Evolutionary conservation across 1,284 basidiomycete genomes (phyloP).

Genomic region (Ganoderma multipileum): DNA sequence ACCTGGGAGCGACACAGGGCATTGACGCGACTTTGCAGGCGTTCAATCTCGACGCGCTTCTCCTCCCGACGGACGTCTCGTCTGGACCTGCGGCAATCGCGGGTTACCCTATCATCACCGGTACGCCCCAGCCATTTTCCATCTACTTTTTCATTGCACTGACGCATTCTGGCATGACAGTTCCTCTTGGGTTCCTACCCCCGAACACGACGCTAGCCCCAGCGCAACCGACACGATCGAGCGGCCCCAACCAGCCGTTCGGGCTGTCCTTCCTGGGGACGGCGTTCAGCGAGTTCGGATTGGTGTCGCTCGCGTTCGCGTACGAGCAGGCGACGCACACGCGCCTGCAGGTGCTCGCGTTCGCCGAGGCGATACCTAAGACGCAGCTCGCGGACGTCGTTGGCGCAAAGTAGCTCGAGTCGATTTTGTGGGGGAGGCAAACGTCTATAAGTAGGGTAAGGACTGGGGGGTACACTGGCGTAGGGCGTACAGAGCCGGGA

Average conservation of each 20-base stretch:
- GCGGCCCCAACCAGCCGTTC: constrained; percentile 66
- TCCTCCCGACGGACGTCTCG: constrained; percentile 59
- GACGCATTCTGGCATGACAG: constrained; percentile 36
- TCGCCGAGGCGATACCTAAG: constrained; percentile 61
- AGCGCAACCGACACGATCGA: constrained; percentile 49
- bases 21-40: constrained; percentile 52
- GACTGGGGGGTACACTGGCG: background rate
- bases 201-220: constrained; percentile 46
- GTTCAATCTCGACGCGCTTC: constrained; percentile 58
- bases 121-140: too few relatives aligned
- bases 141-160: too few relatives aligned
- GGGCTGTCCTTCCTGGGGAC: constrained; percentile 70
- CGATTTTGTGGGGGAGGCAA: background rate
- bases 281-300: constrained; percentile 65
- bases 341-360: constrained; percentile 57
- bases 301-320: constrained; percentile 67
- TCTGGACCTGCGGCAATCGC: constrained; percentile 51
- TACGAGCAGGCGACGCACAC: constrained; percentile 72
- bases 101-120: constrained; percentile 66
- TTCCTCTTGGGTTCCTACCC: constrained; percentile 68
- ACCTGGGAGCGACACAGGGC: constrained; percentile 48
- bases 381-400: constrained; percentile 62
- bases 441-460: background rate
- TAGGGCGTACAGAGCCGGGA: background rate
- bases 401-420: background rate